Evolutionary conservation across 2,329 filamentous ascomycete genomes (phyloP), one percentile per base, ranked within the genome.

Genomic region (Penicillium corylophilum): DNA sequence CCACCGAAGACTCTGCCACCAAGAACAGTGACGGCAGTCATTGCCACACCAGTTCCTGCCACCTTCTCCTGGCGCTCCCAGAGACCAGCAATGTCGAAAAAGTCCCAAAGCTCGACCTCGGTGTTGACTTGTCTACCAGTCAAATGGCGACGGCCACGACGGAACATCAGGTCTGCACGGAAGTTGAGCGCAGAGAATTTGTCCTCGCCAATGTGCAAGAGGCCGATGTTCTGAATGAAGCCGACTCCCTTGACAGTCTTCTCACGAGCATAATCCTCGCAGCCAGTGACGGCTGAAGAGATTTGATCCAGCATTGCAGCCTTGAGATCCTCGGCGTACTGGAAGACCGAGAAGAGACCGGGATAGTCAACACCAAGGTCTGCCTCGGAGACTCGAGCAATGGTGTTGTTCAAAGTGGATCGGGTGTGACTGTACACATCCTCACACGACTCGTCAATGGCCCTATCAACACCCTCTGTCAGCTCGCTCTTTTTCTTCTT

Each of bases 61-160:
- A 95, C 81, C 79, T 97, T 99, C 73, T 99, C 94, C 70, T 97
- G 93, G 48, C 86, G 82, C 66, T 96, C 90, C 76, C 95, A 81
- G 5, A 97, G 75, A 10, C 85, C 88, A 16, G 85, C 81, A 71
- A 91, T 80, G 71, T 99, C 94, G 64, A 99, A 89, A 78, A 99
- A 97, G 74, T 99, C 94, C 82, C 82, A 88, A 0, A 96, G 63
- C 66, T 99, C 92, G 4, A 94, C 89, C 48, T 94, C 85, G 18
- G 96, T 85, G 54, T 96, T 85, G 15, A 97, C 86, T 66, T 95
- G 87, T 57, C 90, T 85, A 5, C 90, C 91, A 36, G 96, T 77
- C 2, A 85, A 83, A 69, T 99, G 90, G 53, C 86, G 83, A 65
- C 88, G 88, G 36, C 68, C 67, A 55, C 89, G 85, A 53, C 85